Conservation (phyloP, 1,139 yeast genomes). For the Candida sanyaensis region DNA sequence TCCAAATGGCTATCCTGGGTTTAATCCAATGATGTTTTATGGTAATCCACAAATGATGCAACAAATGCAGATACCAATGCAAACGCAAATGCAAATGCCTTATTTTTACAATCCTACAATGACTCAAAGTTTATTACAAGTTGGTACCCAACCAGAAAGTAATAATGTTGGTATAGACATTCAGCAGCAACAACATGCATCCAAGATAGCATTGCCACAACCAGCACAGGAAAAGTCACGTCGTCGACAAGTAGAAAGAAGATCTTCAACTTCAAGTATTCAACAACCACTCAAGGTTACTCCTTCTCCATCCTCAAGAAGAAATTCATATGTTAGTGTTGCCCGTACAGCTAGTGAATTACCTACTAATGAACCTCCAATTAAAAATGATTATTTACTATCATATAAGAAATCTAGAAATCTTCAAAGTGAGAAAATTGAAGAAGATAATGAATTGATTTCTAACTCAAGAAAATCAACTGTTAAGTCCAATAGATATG, state of each 20-base stretch:
- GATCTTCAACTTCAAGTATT: neutral
- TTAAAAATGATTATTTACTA: slow-evolving; percentile 13
- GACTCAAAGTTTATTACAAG: slow-evolving; percentile 2
- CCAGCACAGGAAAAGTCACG: slow-evolving; percentile 1
- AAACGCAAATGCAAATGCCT: slow-evolving; percentile 7
- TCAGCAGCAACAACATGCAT: slow-evolving; percentile 6
- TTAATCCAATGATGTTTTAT: slow-evolving; percentile 14
- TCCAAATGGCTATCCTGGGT: slow-evolving; percentile 1
- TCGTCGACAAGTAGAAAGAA: neutral
- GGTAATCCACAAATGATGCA: slow-evolving; percentile 11
- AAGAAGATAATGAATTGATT: slow-evolving; percentile 23
- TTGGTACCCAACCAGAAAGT: neutral
- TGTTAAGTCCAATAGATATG: slow-evolving; percentile 36
- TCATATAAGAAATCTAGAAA: slow-evolving; percentile 14
- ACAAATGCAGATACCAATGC: slow-evolving; percentile 8
- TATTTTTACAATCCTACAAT: slow-evolving; percentile 10
- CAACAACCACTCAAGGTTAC: neutral
- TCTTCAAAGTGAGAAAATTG: slow-evolving; percentile 4
- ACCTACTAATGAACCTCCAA: neutral
- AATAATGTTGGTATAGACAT: neutral
- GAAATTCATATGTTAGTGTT: neutral
- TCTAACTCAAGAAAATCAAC: slow-evolving; percentile 35
- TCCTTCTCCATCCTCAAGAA: neutral
- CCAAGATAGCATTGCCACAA: slow-evolving; percentile 1
- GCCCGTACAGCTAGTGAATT: neutral